phyloP scores from a whole-genome alignment of 371 early-diverging fungal species.

The Mucor ambiguus region DNA sequence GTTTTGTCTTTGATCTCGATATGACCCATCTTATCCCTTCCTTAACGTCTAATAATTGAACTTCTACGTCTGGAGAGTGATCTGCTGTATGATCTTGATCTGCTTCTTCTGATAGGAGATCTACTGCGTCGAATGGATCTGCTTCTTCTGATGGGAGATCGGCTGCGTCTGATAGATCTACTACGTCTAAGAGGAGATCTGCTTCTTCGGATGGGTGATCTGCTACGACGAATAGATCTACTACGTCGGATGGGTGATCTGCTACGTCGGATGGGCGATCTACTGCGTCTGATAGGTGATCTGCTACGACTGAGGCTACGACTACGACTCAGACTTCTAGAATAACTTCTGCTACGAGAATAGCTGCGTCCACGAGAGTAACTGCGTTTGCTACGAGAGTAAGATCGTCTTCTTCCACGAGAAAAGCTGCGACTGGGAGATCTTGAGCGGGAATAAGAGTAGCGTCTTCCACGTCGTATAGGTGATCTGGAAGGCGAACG shows the following conservation, averaged over 20 bases:
- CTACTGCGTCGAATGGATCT: slow-evolving; percentile 20
- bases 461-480: slow-evolving; percentile 29
- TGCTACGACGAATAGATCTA: slow-evolving; percentile 24
- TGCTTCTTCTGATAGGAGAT: slow-evolving; percentile 15
- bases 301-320: slow-evolving; percentile 29
- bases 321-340: slow-evolving; percentile 34
- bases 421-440: slow-evolving; percentile 41
- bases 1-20: neutral
- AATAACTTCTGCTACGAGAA: slow-evolving; percentile 39
- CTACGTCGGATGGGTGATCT: slow-evolving; percentile 20
- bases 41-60: slow-evolving; percentile 8
- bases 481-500: slow-evolving; percentile 32
- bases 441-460: slow-evolving; percentile 43
- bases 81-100: slow-evolving; percentile 21
- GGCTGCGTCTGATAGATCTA: slow-evolving; percentile 14
- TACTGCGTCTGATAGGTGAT: slow-evolving; percentile 18
- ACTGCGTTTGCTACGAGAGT: slow-evolving; percentile 33
- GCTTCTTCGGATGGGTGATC: slow-evolving; percentile 19
- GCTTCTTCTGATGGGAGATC: slow-evolving; percentile 20
- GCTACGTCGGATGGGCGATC: slow-evolving; percentile 15
- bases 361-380: slow-evolving; percentile 38
- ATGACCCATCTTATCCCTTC: neutral
- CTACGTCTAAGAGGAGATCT: slow-evolving; percentile 17
- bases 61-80: slow-evolving; percentile 25
- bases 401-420: slow-evolving; percentile 30